Base-by-base conservation (phyloP, 1,284 basidiomycete genomes). In the Thecaphora frezii region DNA sequence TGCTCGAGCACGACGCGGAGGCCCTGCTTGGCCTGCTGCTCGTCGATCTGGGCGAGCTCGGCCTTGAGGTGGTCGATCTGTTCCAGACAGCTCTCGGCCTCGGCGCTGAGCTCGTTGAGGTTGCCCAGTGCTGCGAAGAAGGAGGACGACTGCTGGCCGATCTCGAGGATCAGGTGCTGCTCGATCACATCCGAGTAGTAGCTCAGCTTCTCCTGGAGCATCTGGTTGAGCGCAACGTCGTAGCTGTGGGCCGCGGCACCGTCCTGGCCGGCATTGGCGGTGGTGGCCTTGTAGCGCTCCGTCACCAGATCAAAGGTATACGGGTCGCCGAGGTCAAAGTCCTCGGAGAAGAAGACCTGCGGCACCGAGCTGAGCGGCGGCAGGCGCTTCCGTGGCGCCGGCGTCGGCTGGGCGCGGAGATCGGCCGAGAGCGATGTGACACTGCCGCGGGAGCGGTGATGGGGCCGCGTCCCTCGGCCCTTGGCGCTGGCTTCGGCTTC, bases 81-180 rank as follows among this genome's bases (percentile, higher is more conserved):
- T 23, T 83, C 80, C 5, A 97, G 82, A 71, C 93, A 94, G 26
- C 87, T 86, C 33, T 88, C 85, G 0, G 91, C 93, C 77, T 97
- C 91, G 5, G 89, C 86, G 72, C 92, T 90, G 5, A 98, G 85
- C 63, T 92, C 89, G 74, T 97, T 90, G 13, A 98, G 83, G 77
- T 97, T 97, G 10, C 91, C 87, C 22, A 99, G 85, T 1, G 94
- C 96, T 1, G 93, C 89, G 76, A 98, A 99, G 85, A 99, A 98
- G 2, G 91, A 92, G 0, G 90, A 86, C 0, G 91, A 91, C 5
- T 93, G 88, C 12, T 89, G 82, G 8, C 90, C 89, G 51, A 99
- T 96, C 80, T 97, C 94, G 67, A 88, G 87, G 16, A 96, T 86
- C 50, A 99, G 88, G 77, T 98, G 93, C 64, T 93, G 88, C 75